Conservation (phyloP, 2,329 filamentous ascomycete species). For the Trichoderma sp. region DNA sequence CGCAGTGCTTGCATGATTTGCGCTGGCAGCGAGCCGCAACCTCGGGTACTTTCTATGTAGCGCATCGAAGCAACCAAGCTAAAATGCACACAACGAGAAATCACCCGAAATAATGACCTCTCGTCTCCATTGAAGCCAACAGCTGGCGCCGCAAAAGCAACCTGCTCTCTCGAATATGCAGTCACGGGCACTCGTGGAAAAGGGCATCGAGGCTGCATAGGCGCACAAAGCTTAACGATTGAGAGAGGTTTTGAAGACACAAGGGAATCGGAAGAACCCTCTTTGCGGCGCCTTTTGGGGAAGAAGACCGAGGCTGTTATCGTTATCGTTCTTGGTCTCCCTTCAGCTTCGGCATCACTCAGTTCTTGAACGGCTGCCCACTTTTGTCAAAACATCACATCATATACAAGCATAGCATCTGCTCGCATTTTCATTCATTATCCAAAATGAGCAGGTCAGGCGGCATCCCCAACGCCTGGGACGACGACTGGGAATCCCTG, state of each 20-base stretch:
- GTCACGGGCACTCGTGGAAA: neutral
- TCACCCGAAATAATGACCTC: no score
- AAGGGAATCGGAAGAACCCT: no score
- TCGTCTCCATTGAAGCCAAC: no score
- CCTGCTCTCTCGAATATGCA: slow-evolving; percentile 2
- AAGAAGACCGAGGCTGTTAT: no score
- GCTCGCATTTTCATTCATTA: neutral
- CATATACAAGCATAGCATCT: neutral
- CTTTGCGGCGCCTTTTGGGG: no score
- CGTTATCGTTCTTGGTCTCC: no score
- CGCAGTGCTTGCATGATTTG: neutral
- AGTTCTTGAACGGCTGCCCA: no score
- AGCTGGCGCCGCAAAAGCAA: neutral
- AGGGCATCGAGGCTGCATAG: slow-evolving; percentile 7
- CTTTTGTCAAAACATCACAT: no score
- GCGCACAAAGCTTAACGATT: neutral
- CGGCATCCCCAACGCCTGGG: slow-evolving; percentile 75
- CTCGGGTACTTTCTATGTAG: slow-evolving; percentile 17
- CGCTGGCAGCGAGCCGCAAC: neutral
- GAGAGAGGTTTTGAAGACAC: neutral
- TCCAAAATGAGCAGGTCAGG: slow-evolving; percentile 45
- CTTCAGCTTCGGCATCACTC: no score
- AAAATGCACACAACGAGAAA: neutral
- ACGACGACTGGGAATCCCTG: slow-evolving; percentile 84
- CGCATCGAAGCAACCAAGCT: slow-evolving; percentile 1